Evolutionary conservation across 2,329 filamentous ascomycete species (phyloP), one percentile per base, ranked within the genome.

Genomic region (Colletotrichum sublineola): DNA sequence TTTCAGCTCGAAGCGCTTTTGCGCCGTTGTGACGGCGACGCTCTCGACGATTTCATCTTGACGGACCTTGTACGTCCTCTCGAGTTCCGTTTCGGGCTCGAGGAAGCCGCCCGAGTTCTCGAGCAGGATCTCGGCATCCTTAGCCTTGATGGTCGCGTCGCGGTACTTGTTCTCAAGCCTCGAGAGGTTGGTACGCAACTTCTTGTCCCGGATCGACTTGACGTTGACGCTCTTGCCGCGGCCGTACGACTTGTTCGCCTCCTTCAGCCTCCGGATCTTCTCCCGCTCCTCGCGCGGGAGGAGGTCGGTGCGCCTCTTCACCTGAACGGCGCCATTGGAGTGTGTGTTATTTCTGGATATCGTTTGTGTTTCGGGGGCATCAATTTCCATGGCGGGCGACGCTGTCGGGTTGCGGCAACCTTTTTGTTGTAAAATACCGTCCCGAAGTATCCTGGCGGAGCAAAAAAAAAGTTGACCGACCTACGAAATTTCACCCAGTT

Each of bases 91-190:
- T 81, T 99, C 96, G 1, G 96, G 88, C 82, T 98, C 94, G 68
- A 99, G 85, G 77, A 97, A 97, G 8, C 96, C 96, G 14, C 89
- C 85, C 8, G 92, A 90, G 80, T 97, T 94, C 82, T 98, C 96
- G 67, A 97, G 89, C 77, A 99, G 84, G 69, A 99, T 96, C 83
- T 99, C 96, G 31, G 96, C 94, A 86, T 98, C 96, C 83, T 97
- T 97, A 20, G 96, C 95, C 81, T 93, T 92, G 46, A 97, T 82
- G 0, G 93, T 86, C 1, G 96, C 96, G 77, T 92, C 89, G 78
- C 95, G 90, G 83, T 95, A 96, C 81, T 96, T 96, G 72, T 85
- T 85, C 80, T 99, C 96, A 57, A 98, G 87, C 2, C 87, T 87
- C 79, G 91, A 92, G 62, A 99, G 84, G 75, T 94, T 97, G 15